Conservation (phyloP, 2,329 filamentous ascomycete species). For the Aspergillus chevalieri region DNA sequence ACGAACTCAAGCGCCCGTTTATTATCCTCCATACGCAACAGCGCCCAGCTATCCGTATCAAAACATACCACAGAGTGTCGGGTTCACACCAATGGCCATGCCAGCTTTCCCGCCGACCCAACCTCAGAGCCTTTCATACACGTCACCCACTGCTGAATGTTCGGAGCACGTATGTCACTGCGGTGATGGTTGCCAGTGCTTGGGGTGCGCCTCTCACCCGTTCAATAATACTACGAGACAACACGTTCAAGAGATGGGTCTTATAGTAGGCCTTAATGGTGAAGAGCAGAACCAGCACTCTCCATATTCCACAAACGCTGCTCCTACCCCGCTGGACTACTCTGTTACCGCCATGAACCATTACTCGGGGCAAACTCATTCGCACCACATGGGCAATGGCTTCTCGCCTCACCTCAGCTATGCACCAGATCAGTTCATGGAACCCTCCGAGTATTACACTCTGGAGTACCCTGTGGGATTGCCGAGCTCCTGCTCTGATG, state of each 20-base stretch:
- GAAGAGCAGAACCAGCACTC: slow-evolving; percentile 17
- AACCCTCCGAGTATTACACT: slow-evolving; percentile 38
- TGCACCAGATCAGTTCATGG: slow-evolving; percentile 28
- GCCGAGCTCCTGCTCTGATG: slow-evolving; percentile 39
- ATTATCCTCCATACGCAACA: slow-evolving; percentile 12
- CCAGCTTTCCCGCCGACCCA: slow-evolving; percentile 7
- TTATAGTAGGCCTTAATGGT: slow-evolving; percentile 32
- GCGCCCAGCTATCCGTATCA: slow-evolving; percentile 8
- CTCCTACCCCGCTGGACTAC: slow-evolving; percentile 13
- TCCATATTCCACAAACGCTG: slow-evolving; percentile 12
- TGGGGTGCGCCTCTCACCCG: slow-evolving; percentile 42
- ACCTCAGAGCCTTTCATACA: slow-evolving; percentile 8
- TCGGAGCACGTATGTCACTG: slow-evolving; percentile 36
- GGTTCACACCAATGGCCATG: slow-evolving; percentile 12
- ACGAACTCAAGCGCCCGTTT: slow-evolving; percentile 6
- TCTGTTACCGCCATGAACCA: slow-evolving; percentile 15
- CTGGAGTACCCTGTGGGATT: slow-evolving; percentile 37
- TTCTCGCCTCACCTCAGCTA: slow-evolving; percentile 21
- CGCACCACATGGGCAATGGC: slow-evolving; percentile 14
- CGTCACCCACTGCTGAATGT: slow-evolving; percentile 5
- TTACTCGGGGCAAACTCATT: slow-evolving; percentile 15
- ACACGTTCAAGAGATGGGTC: slow-evolving; percentile 42
- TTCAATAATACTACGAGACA: slow-evolving; percentile 42
- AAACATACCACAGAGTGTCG: slow-evolving; percentile 10
- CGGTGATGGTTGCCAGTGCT: slow-evolving; percentile 41